A percentile compares a stretch with the other conserved stretches of the same genome.
Conservation (phyloP, 164 flowering plant genomes). For the Echeveria elegans region DNA sequence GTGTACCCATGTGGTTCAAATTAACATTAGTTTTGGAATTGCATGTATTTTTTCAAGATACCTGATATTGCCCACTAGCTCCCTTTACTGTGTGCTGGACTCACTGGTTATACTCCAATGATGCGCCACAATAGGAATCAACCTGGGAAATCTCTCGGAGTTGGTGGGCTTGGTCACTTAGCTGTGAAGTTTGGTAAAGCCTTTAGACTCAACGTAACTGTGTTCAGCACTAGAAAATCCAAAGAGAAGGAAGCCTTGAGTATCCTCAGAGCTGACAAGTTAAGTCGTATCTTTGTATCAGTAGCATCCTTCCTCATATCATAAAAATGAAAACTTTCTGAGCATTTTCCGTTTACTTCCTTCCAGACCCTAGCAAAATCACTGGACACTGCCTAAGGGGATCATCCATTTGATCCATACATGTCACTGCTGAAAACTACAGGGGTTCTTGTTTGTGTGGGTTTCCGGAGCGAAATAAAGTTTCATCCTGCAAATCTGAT, state of each 20-base stretch:
- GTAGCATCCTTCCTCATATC: no score
- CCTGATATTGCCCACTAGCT: slow-evolving; percentile 53
- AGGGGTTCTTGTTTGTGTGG: slow-evolving; percentile 62
- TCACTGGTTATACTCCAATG: slow-evolving; percentile 76
- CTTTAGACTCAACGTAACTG: slow-evolving; percentile 61
- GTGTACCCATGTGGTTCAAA: no score
- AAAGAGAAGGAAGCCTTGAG: slow-evolving; percentile 67
- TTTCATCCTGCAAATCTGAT: slow-evolving; percentile 55
- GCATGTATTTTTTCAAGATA: slow-evolving; percentile 64
- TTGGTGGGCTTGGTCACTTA: slow-evolving; percentile 75
- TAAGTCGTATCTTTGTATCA: slow-evolving; percentile 56
- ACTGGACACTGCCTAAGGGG: slow-evolving; percentile 84
- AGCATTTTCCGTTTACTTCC: no score
- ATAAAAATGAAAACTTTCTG: no score
- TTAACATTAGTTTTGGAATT: background rate
- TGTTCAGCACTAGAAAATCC: slow-evolving; percentile 65
- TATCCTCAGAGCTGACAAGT: slow-evolving; percentile 57
- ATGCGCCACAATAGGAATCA: slow-evolving; percentile 70
- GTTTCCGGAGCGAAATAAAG: slow-evolving; percentile 71
- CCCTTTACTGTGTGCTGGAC: slow-evolving; percentile 79
- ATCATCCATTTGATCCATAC: slow-evolving; percentile 75
- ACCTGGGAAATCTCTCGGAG: slow-evolving; percentile 75
- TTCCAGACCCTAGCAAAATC: no score
- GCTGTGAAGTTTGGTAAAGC: slow-evolving; percentile 84
- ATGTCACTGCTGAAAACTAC: slow-evolving; percentile 54